These are phyloP conservation scores for Cryptococcus jaspeensis DNA, from an alignment of 1,284 basidiomycete genomes.

Conservation along the genomic window DNA sequence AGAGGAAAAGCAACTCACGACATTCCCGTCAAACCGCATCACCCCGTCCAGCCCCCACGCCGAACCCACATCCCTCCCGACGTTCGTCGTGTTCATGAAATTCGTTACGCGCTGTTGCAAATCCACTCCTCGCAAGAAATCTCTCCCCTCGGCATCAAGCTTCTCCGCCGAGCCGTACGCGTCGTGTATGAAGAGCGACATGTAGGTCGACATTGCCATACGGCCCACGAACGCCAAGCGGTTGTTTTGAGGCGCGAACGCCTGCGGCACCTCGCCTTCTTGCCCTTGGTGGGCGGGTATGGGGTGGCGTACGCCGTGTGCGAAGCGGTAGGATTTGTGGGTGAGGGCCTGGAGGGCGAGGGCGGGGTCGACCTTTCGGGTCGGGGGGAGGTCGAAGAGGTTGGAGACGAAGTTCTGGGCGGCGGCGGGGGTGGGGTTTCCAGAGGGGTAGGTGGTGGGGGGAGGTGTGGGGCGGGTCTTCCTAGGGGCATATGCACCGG, in stretches of 20 bases:
- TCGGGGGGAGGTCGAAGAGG: constrained; percentile 38
- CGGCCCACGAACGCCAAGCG: constrained; percentile 47
- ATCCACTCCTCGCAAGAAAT: constrained; percentile 26
- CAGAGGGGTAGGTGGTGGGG: neutral
- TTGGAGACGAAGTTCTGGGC: constrained; percentile 43
- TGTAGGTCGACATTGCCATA: constrained; percentile 43
- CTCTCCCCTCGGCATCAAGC: constrained; percentile 18
- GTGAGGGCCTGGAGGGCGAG: constrained; percentile 50
- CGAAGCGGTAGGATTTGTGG: constrained; percentile 49
- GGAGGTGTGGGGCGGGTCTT: neutral
- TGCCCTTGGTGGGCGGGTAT: neutral
- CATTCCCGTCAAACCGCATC: constrained; percentile 45
- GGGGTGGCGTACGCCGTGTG: constrained; percentile 31
- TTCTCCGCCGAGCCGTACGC: constrained; percentile 11
- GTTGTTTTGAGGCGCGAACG: constrained; percentile 38
- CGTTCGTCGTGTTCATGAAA: constrained; percentile 38
- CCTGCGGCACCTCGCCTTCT: neutral
- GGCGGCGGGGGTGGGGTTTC: constrained; percentile 10
- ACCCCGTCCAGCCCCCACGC: constrained; percentile 41
- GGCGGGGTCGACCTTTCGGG: constrained; percentile 38
- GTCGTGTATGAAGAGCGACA: constrained; percentile 46
- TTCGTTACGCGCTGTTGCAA: constrained; percentile 38
- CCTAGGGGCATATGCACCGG: neutral
- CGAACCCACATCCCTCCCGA: constrained; percentile 41
- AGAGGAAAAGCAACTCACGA: constrained; percentile 31